Conservation (phyloP, 495 filamentous ascomycete genomes). For the Chaetomium cochliodes region DNA sequence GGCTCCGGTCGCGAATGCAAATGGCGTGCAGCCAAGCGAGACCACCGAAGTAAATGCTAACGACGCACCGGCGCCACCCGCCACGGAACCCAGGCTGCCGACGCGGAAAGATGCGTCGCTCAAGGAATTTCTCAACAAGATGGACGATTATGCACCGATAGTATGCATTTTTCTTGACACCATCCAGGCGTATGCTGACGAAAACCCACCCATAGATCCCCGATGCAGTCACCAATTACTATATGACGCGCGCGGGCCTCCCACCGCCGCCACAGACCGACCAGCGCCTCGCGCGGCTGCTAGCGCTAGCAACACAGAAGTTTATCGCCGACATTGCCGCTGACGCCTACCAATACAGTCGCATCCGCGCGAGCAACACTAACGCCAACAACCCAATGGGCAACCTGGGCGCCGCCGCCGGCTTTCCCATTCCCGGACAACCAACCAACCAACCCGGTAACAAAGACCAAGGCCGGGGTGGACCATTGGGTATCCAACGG, state of each 20-base stretch:
- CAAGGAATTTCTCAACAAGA: conserved; percentile 87
- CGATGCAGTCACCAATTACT: conserved; percentile 96
- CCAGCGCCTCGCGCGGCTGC: conserved; percentile 81
- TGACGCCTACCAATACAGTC: conserved; percentile 94
- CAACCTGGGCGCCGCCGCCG: conserved; percentile 74
- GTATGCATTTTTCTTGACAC: conserved; percentile 50
- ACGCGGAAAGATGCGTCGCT: conserved; percentile 87
- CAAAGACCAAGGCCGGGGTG: conserved; percentile 57
- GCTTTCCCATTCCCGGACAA: conserved; percentile 62
- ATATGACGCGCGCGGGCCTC: conserved; percentile 91
- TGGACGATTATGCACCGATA: conserved; percentile 98
- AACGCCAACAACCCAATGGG: conserved; percentile 86
- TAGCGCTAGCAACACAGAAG: conserved; percentile 94
- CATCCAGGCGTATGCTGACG: neutral
- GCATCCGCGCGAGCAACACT: conserved; percentile 88
- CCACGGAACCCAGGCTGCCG: conserved; percentile 48
- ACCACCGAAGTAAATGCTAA: neutral
- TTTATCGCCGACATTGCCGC: conserved; percentile 97
- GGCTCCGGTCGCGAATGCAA: conserved; percentile 12
- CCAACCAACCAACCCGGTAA: conserved; percentile 53
- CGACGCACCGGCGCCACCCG: neutral
- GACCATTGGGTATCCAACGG: conserved; percentile 80
- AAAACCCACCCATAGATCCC: conserved; percentile 65
- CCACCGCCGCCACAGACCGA: conserved; percentile 85
- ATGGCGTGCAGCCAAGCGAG: conserved; percentile 24